These are phyloP conservation scores for Fagopyrum esculentum DNA, from an alignment of 148 eudicot genomes.

Conservation along the genomic window DNA sequence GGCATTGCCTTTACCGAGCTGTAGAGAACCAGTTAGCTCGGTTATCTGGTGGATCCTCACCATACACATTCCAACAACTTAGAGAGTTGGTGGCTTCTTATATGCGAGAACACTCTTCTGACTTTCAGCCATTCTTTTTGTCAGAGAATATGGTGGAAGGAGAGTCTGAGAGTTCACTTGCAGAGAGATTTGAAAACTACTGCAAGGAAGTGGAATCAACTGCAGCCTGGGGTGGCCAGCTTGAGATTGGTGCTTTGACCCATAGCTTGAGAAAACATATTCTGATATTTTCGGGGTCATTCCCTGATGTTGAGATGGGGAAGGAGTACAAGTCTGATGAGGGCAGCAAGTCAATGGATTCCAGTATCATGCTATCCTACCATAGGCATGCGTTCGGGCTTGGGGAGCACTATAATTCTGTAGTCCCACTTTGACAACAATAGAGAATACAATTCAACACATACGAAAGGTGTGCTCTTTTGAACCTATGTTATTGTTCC, in stretches of 20 bases:
- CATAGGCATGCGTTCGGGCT: slow-evolving; percentile 75
- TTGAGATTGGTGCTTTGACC: slow-evolving; percentile 65
- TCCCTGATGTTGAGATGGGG: slow-evolving; percentile 85
- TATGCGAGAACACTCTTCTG: slow-evolving; percentile 49
- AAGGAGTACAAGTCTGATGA: slow-evolving; percentile 53
- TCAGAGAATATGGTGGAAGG: slow-evolving; percentile 50
- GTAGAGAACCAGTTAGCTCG: slow-evolving; percentile 61
- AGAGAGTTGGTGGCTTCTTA: slow-evolving; percentile 57
- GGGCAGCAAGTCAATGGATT: slow-evolving; percentile 15
- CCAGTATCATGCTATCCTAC: slow-evolving; percentile 56
- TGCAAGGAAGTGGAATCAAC: slow-evolving; percentile 66
- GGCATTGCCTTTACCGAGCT: slow-evolving; percentile 69
- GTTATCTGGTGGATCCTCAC: slow-evolving; percentile 39
- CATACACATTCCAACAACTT: slow-evolving; percentile 47
- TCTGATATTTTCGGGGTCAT: slow-evolving; percentile 57
- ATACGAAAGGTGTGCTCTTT: not conserved
- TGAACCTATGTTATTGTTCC: not conserved
- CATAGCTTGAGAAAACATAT: slow-evolving; percentile 62
- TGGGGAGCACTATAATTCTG: slow-evolving; percentile 77
- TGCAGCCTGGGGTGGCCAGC: slow-evolving; percentile 75
- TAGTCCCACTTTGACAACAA: slow-evolving; percentile 25
- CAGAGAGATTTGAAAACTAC: slow-evolving; percentile 50
- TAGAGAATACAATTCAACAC: not conserved
- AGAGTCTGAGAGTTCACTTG: slow-evolving; percentile 36
- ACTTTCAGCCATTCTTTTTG: slow-evolving; percentile 56